Evolutionary conservation across 495 filamentous ascomycete species (phyloP).

Genomic region (Aspergillus sparsus): DNA sequence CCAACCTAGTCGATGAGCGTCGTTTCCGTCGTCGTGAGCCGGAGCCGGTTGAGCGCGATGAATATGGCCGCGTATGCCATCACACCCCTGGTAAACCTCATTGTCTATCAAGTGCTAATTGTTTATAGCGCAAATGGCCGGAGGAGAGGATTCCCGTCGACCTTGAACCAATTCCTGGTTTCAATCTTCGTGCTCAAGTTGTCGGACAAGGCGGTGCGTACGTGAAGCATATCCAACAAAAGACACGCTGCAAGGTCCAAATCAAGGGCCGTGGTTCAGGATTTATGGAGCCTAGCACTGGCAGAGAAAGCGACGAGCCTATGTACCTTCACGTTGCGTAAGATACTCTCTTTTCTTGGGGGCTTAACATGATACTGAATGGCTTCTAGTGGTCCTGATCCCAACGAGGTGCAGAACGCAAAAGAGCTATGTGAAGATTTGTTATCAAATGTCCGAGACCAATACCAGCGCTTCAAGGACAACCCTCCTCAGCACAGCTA

Average conservation of each 20-base stretch:
- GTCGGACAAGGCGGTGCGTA: slow-evolving; percentile 91
- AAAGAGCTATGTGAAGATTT: slow-evolving; percentile 88
- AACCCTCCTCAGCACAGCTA: slow-evolving; percentile 71
- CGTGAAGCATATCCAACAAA: slow-evolving; percentile 95
- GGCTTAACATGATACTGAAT: slow-evolving; percentile 31
- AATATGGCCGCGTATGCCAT: slow-evolving; percentile 79
- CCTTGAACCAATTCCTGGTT: slow-evolving; percentile 89
- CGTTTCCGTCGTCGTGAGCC: slow-evolving; percentile 88
- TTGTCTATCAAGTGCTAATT: slow-evolving; percentile 25
- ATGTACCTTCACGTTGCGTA: slow-evolving; percentile 97
- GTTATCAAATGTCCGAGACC: slow-evolving; percentile 74
- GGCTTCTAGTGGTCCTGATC: slow-evolving; percentile 74
- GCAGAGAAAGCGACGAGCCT: slow-evolving; percentile 84
- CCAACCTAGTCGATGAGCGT: slow-evolving; percentile 92
- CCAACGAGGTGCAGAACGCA: slow-evolving; percentile 79
- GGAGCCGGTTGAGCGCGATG: slow-evolving; percentile 89
- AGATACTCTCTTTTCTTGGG: slow-evolving; percentile 12
- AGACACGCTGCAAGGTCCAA: slow-evolving; percentile 91
- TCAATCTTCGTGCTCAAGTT: slow-evolving; percentile 93
- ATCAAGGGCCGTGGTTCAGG: slow-evolving; percentile 98
- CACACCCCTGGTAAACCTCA: not conserved
- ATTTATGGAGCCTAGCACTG: slow-evolving; percentile 82
- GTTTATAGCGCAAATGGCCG: slow-evolving; percentile 90
- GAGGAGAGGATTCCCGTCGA: slow-evolving; percentile 90
- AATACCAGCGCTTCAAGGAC: slow-evolving; percentile 87